phyloP scores from a whole-genome alignment of 345 rosid genomes.

The Ceriops tagal region DNA sequence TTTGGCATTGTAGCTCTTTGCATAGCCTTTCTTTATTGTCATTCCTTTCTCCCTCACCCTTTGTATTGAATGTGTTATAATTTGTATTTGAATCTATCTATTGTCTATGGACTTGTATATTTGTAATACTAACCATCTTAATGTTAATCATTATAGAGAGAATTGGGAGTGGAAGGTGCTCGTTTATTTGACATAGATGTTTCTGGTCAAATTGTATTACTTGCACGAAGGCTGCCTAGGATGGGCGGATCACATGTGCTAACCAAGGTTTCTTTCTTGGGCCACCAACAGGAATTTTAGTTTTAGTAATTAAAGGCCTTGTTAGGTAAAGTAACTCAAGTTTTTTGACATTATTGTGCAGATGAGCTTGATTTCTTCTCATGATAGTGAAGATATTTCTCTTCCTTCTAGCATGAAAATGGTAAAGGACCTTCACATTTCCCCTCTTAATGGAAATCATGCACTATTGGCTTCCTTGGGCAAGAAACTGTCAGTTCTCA shows the following conservation, averaged over 20 bases:
- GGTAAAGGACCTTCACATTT: slow-evolving; percentile 70
- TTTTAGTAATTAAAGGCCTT: background rate
- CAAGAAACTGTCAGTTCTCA: slow-evolving; percentile 69
- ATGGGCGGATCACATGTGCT: slow-evolving; percentile 54
- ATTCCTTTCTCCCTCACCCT: background rate
- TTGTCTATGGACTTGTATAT: background rate
- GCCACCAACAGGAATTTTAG: background rate
- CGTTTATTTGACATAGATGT: slow-evolving; percentile 75
- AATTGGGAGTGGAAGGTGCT: slow-evolving; percentile 59
- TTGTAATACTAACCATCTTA: background rate
- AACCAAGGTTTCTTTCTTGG: slow-evolving; percentile 49
- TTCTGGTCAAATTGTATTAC: slow-evolving; percentile 43
- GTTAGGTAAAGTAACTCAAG: background rate
- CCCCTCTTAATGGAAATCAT: slow-evolving; percentile 51
- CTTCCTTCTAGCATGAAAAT: slow-evolving; percentile 58
- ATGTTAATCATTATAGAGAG: slow-evolving; percentile 35
- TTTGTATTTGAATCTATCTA: background rate
- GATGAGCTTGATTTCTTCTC: slow-evolving; percentile 62
- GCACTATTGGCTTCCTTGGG: slow-evolving; percentile 76
- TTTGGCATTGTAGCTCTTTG: background rate
- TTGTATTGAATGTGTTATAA: background rate
- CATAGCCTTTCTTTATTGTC: background rate
- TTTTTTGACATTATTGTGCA: slow-evolving; percentile 22
- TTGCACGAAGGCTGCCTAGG: slow-evolving; percentile 60
- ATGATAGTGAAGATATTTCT: slow-evolving; percentile 61